phyloP scores from a whole-genome alignment of 176 grass and related monocot genomes.

The Aegilops bicornis region DNA sequence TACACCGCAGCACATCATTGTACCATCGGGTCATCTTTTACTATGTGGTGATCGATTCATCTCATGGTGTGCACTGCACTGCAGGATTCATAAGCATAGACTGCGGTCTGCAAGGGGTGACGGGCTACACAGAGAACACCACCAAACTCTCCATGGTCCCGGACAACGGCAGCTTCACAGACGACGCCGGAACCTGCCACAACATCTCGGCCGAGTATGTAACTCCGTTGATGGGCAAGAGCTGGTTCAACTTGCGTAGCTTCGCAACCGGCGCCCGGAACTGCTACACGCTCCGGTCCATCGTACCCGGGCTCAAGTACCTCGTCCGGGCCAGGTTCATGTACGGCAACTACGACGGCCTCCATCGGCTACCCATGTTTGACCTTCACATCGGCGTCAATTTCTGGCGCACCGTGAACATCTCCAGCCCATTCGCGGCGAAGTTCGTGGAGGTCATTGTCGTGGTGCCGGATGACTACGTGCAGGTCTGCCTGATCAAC shows the following conservation, averaged over 20 bases:
- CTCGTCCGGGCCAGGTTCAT: slow-evolving; percentile 39
- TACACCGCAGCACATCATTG: too few species aligned
- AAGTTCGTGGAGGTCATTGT: slow-evolving; percentile 1
- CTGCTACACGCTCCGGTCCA: slow-evolving; percentile 55
- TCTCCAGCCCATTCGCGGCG: neutral
- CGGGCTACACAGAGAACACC: slow-evolving; percentile 9
- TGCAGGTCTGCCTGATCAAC: slow-evolving; percentile 46
- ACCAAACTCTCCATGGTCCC: slow-evolving; percentile 4
- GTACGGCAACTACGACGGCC: slow-evolving; percentile 61
- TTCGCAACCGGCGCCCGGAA: slow-evolving; percentile 39
- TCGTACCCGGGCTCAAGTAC: slow-evolving; percentile 40
- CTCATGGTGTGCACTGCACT: neutral
- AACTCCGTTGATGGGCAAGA: neutral
- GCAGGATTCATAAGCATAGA: slow-evolving; percentile 73
- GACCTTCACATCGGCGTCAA: slow-evolving; percentile 65
- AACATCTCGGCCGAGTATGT: slow-evolving; percentile 34
- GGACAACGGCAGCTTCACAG: slow-evolving; percentile 35
- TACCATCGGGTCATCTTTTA: neutral
- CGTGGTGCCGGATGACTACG: slow-evolving; percentile 9
- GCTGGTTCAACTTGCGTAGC: slow-evolving; percentile 37
- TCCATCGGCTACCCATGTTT: slow-evolving; percentile 25
- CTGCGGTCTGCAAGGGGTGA: slow-evolving; percentile 38
- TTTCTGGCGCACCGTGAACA: slow-evolving; percentile 44
- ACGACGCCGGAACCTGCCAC: slow-evolving; percentile 29
- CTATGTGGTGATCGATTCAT: neutral